phyloP scores from a whole-genome alignment of 345 rosid genomes.

The Sisymbrium irio region DNA sequence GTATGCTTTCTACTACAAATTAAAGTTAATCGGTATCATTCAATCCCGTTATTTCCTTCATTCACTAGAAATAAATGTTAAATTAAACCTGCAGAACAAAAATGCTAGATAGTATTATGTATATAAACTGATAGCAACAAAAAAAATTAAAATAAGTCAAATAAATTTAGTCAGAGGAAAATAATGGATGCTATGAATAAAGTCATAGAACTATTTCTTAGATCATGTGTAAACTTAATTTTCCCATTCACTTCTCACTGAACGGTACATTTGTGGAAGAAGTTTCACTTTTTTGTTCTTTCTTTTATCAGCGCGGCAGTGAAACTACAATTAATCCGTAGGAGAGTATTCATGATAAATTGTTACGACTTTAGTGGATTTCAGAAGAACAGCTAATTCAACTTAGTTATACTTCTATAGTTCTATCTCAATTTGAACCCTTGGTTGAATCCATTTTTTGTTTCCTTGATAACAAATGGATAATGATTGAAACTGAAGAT shows the following conservation, averaged over 20 bases:
- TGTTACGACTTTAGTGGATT: not conserved
- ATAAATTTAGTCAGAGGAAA: not conserved
- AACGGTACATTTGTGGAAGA: not conserved
- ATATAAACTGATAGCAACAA: no score
- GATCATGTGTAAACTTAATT: not conserved
- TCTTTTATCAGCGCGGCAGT: not conserved
- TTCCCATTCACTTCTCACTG: not conserved
- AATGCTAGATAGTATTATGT: not conserved
- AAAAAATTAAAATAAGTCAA: not conserved
- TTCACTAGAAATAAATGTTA: not conserved
- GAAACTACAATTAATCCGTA: not conserved
- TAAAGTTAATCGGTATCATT: not conserved
- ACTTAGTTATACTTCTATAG: not conserved
- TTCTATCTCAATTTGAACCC: not conserved
- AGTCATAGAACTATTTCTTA: not conserved
- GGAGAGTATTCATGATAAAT: not conserved
- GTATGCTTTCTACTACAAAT: not conserved
- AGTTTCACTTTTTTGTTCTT: not conserved
- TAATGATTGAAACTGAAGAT: not conserved
- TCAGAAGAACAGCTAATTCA: not conserved
- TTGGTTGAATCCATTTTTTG: not conserved
- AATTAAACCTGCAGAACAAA: not conserved
- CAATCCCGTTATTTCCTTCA: not conserved
- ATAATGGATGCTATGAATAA: not conserved
- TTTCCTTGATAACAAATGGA: not conserved